A percentile compares a stretch with the other conserved stretches of the same genome.
Conservation (phyloP, 257 asterid species). For the Rubia yunnanensis region DNA sequence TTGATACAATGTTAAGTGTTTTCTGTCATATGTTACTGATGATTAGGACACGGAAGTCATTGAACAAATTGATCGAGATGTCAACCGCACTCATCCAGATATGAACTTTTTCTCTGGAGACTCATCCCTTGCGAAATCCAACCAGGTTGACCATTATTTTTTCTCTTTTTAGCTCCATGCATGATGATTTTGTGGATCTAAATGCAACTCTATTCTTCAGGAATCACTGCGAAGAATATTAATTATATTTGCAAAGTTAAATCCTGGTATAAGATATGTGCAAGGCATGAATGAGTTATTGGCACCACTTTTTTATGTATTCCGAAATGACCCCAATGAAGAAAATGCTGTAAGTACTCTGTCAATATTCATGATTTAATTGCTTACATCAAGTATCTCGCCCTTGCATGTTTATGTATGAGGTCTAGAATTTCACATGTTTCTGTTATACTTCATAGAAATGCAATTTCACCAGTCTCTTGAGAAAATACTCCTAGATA, state of each 20-base stretch:
- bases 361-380: neutral
- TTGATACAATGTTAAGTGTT: neutral
- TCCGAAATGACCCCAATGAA: conserved; percentile 67
- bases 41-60: conserved; percentile 74
- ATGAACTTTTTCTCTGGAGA: conserved; percentile 92
- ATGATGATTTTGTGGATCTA: conserved; percentile 10
- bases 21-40: neutral
- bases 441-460: neutral
- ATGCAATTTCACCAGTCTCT: neutral
- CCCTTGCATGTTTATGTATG: neutral
- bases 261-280: conserved; percentile 97
- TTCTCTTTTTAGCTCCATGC: conserved; percentile 4
- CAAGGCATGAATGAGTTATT: conserved; percentile 98
- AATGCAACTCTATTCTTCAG: conserved; percentile 32
- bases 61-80: conserved; percentile 96
- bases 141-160: conserved; percentile 43
- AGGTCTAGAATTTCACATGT: neutral
- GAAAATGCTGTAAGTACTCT: conserved; percentile 55
- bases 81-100: conserved; percentile 96
- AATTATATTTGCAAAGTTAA: conserved; percentile 80
- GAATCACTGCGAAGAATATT: conserved; percentile 65
- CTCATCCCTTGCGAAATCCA: conserved; percentile 61
- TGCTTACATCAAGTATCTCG: neutral
- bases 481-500: neutral
- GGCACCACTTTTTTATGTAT: conserved; percentile 77